Percentiles rank a stretch among this genome's conserved stretches.
These are phyloP conservation scores for Microcos paniculata DNA, from an alignment of 345 rosid species.

Conservation along the genomic window DNA sequence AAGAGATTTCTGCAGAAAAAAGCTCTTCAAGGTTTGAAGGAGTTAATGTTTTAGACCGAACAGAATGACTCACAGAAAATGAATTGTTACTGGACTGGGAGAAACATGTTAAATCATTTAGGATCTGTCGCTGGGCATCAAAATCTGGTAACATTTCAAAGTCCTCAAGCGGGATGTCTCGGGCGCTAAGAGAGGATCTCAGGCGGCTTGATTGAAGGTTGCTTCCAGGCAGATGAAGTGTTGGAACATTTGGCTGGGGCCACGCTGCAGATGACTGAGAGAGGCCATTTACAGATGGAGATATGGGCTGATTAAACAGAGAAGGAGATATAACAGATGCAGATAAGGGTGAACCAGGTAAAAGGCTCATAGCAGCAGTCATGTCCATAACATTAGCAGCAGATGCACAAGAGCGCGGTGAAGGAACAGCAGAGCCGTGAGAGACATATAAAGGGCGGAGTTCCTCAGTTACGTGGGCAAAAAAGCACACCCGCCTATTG, in stretches of 20 bases:
- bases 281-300: constrained; percentile 37
- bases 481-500: constrained; percentile 50
- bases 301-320: constrained; percentile 39
- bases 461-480: constrained; percentile 44
- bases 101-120: too few species aligned
- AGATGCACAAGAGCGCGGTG: constrained; percentile 41
- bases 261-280: constrained; percentile 35
- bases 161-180: constrained; percentile 39
- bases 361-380: constrained; percentile 40
- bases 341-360: constrained; percentile 53
- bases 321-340: constrained; percentile 35
- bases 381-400: constrained; percentile 47
- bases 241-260: constrained; percentile 54
- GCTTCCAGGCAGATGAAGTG: constrained; percentile 44
- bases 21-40: constrained; percentile 52
- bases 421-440: constrained; percentile 46
- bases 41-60: constrained; percentile 32
- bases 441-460: constrained; percentile 50
- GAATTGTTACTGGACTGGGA: constrained; percentile 28
- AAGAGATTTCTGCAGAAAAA: constrained; percentile 42
- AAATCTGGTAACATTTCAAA: constrained; percentile 35
- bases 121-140: too few species aligned
- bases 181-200: constrained; percentile 47
- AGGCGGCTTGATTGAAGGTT: constrained; percentile 54
- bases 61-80: constrained; percentile 22